Base-by-base conservation (phyloP, 768 basidiomycete species). In the Cystofilobasidium macerans region DNA sequence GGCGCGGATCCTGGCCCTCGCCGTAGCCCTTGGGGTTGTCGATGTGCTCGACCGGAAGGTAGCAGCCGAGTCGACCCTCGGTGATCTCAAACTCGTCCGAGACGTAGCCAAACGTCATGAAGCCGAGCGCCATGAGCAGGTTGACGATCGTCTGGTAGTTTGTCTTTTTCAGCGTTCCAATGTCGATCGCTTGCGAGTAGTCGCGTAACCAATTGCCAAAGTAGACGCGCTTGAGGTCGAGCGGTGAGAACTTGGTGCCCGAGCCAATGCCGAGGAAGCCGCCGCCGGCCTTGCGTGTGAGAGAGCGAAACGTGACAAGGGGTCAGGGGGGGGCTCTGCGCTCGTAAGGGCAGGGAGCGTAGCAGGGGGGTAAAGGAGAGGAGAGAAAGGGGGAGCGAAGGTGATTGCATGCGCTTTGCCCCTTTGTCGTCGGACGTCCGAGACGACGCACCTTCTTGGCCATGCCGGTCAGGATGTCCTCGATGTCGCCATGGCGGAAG, bases 401-500 rank as follows among this genome's bases (percentile, higher is more conserved):
- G n/a, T n/a, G n/a, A n/a, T n/a, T n/a, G n/a, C n/a, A n/a, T n/a
- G n/a, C n/a, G n/a, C n/a, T n/a, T n/a, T n/a, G n/a, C n/a, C n/a
- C n/a, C n/a, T n/a, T n/a, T n/a, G n/a, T n/a, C n/a, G n/a, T n/a
- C n/a, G n/a, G n/a, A n/a, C n/a, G n/a, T n/a, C 36, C 36, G 36
- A 14, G 36, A 42, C 30, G 51, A 60, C 20, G n/a, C 22, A 54
- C 32, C 43, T 61, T 67, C 53, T 67, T 67, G 36, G 60, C 65
- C 42, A 67, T 75, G n/a, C 78, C 79, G 40, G 81, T 80, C 32
- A 87, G 80, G 69, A 85, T 80, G 71, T 82, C 82, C 78, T 79
- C 81, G 64, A 95, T 91, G 76, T 95, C 90, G 48, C 92, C 92
- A 73, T 95, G 91, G 56, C 89, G 79, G 77, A 88, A 88, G 0